These are phyloP conservation scores for Cercophora newfieldiana DNA, from an alignment of 495 filamentous ascomycete genomes.

Conservation along the genomic window DNA sequence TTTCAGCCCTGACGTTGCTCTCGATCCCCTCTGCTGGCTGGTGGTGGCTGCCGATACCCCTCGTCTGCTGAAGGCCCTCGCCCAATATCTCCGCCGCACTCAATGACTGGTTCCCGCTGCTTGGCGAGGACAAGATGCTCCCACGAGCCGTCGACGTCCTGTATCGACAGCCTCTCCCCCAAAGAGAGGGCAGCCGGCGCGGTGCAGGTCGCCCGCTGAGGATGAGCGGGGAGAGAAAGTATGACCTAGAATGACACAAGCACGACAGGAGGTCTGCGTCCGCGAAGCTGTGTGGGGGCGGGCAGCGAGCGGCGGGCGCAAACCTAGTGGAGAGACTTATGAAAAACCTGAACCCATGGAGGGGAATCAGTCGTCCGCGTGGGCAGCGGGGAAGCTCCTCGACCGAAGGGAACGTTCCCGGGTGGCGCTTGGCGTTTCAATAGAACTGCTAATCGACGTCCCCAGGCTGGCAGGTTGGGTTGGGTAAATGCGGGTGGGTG, in stretches of 20 bases:
- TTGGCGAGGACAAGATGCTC: neutral
- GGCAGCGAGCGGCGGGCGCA: conserved; percentile 19
- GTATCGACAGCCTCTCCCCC: too few relatives aligned
- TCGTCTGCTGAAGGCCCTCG: conserved; percentile 1
- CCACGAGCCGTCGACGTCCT: neutral
- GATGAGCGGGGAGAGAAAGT: conserved; percentile 1
- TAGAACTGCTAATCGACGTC: neutral
- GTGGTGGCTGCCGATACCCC: conserved; percentile 15
- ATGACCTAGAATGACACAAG: conserved; percentile 28
- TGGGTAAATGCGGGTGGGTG: conserved; percentile 29
- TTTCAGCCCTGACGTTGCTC: conserved; percentile 21
- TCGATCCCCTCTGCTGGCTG: conserved; percentile 3
- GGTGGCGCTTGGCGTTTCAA: conserved; percentile 7
- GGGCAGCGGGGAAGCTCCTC: conserved; percentile 1
- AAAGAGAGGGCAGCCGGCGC: too few relatives aligned
- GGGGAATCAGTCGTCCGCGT: neutral
- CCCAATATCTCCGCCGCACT: conserved; percentile 9
- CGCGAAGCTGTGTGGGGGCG: conserved; percentile 18
- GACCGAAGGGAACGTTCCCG: neutral
- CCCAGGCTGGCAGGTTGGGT: conserved; percentile 14
- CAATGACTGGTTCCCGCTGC: neutral
- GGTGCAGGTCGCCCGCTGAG: too few relatives aligned
- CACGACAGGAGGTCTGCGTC: conserved; percentile 21
- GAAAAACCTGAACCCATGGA: neutral
- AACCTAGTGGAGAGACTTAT: neutral